Evolutionary conservation across 2,329 filamentous ascomycete genomes (phyloP).

Genomic region (Nothopassalora personata): DNA sequence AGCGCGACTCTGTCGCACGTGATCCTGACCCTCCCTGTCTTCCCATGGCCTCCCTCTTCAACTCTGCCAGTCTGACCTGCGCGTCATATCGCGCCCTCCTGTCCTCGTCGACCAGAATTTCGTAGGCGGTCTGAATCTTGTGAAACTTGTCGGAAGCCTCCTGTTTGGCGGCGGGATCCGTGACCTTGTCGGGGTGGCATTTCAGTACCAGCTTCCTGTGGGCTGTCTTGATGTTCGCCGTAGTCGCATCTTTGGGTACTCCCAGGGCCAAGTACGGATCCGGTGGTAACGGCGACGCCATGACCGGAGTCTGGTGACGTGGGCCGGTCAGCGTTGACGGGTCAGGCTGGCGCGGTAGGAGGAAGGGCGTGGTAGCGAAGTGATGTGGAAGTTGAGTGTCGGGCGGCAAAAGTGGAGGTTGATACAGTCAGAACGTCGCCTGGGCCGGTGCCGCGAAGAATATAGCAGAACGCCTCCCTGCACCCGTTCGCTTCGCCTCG

Average conservation of each 20-base stretch:
- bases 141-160: slow-evolving; percentile 84
- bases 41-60: slow-evolving; percentile 52
- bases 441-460: neutral
- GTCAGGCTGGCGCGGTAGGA: slow-evolving; percentile 8
- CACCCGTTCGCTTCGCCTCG: neutral
- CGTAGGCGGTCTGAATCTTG: slow-evolving; percentile 86
- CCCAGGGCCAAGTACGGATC: slow-evolving; percentile 82
- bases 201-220: slow-evolving; percentile 88
- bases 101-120: slow-evolving; percentile 73
- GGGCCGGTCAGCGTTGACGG: slow-evolving; percentile 10
- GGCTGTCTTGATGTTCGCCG: slow-evolving; percentile 77
- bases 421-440: neutral
- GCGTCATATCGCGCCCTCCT: slow-evolving; percentile 74
- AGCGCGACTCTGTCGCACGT: slow-evolving; percentile 14
- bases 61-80: slow-evolving; percentile 60
- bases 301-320: slow-evolving; percentile 4
- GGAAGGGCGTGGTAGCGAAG: neutral
- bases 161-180: slow-evolving; percentile 69
- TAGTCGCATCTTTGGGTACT: slow-evolving; percentile 65
- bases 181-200: slow-evolving; percentile 62
- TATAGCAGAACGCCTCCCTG: neutral
- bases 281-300: slow-evolving; percentile 40
- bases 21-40: slow-evolving; percentile 27
- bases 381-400: neutral
- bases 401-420: neutral